Evolutionary conservation across 345 rosid genomes (phyloP).

Genomic region (Eucalyptus microcorys): DNA sequence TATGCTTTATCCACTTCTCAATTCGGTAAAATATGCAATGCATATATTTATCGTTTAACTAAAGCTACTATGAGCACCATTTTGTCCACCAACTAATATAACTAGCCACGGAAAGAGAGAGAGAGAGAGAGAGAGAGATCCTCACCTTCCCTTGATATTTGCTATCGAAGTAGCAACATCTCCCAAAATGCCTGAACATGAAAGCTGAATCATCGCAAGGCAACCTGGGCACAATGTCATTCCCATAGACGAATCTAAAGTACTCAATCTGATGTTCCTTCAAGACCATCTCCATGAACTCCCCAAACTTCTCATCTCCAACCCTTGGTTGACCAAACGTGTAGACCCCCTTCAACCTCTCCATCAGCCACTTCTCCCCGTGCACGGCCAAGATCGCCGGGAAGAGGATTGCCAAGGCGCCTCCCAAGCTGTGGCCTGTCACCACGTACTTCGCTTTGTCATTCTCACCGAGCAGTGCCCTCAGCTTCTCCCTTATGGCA

Average conservation of each 20-base stretch:
- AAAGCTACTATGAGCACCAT: neutral
- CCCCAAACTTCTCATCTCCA: conserved; percentile 37
- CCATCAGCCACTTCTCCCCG: conserved; percentile 16
- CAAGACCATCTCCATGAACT: conserved; percentile 26
- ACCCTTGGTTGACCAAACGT: conserved; percentile 76
- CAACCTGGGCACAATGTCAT: conserved; percentile 48
- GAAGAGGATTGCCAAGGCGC: conserved; percentile 44
- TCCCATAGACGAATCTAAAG: conserved; percentile 41
- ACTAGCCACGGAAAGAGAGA: neutral
- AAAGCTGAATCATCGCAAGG: conserved; percentile 32
- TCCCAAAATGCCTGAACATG: conserved; percentile 53
- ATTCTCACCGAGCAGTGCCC: neutral
- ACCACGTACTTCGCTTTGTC: conserved; percentile 36
- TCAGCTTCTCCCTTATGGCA: conserved; percentile 22
- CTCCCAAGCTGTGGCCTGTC: conserved; percentile 70
- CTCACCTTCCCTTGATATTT: neutral
- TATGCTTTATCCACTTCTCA: neutral
- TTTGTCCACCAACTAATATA: neutral
- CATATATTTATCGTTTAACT: neutral
- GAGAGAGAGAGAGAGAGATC: neutral
- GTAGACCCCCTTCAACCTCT: conserved; percentile 45
- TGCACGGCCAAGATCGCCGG: conserved; percentile 42
- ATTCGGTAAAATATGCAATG: neutral
- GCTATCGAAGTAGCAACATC: conserved; percentile 45
- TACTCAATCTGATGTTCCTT: conserved; percentile 21